phyloP scores from a whole-genome alignment of 2,329 filamentous ascomycete genomes.

The Metarhizium guizhouense region DNA sequence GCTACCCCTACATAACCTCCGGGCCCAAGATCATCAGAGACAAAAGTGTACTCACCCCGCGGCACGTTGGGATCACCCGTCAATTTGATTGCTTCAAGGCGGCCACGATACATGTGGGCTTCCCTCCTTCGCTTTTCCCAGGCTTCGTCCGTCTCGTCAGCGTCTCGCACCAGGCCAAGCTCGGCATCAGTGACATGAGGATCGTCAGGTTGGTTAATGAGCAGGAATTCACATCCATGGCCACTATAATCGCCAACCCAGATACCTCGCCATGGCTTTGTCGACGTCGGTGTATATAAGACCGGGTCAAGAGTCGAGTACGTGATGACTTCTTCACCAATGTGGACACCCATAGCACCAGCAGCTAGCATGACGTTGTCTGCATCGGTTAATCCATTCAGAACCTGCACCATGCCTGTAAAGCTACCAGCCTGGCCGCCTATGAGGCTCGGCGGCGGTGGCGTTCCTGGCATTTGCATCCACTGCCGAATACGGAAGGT shows the following conservation, averaged over 20 bases:
- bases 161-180: constrained; percentile 27
- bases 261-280: constrained; percentile 81
- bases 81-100: constrained; percentile 77
- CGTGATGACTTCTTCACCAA: constrained; percentile 50
- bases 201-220: constrained; percentile 64
- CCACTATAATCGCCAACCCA: constrained; percentile 87
- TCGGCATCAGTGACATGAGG: constrained; percentile 29
- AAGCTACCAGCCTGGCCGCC: constrained; percentile 17
- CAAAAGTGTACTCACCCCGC: constrained; percentile 74
- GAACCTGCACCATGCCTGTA: constrained; percentile 12
- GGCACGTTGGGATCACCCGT: constrained; percentile 90
- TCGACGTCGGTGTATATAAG: constrained; percentile 70
- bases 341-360: constrained; percentile 31
- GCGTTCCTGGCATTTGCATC: constrained; percentile 52
- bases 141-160: constrained; percentile 34
- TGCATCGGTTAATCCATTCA: constrained; percentile 1
- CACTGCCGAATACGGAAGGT: constrained; percentile 70
- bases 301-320: constrained; percentile 62
- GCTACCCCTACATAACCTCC: constrained; percentile 55
- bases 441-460: constrained; percentile 17
- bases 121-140: constrained; percentile 36
- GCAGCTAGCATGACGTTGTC: constrained; percentile 3
- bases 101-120: constrained; percentile 50
- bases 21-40: constrained; percentile 66
- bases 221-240: constrained; percentile 82